Conservation (phyloP, 768 basidiomycete species). For the Tricholomella constricta region DNA sequence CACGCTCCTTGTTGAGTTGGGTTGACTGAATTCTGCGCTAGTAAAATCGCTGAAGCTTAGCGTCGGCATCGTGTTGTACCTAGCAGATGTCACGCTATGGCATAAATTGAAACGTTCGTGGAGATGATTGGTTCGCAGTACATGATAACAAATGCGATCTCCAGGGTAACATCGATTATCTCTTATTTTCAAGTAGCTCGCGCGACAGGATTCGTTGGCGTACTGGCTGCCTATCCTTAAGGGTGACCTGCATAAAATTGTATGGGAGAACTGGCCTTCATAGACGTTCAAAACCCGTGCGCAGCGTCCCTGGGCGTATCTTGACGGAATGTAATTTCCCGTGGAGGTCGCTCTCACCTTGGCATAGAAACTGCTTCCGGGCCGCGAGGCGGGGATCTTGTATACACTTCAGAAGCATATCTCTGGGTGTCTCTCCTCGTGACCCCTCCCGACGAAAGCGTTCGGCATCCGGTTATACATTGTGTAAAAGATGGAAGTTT, state of each 20-base stretch:
- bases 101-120: too few relatives aligned
- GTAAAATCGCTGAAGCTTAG: too few relatives aligned
- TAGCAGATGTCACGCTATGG: too few relatives aligned
- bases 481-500: slow-evolving; percentile 20
- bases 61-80: too few relatives aligned
- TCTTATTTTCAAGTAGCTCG: too few relatives aligned
- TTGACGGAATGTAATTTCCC: slow-evolving; percentile 28
- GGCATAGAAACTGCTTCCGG: slow-evolving; percentile 19
- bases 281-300: slow-evolving; percentile 5
- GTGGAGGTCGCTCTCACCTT: slow-evolving; percentile 31
- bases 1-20: too few relatives aligned
- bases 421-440: slow-evolving; percentile 17
- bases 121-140: too few relatives aligned
- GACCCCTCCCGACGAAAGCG: slow-evolving; percentile 17
- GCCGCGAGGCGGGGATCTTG: slow-evolving; percentile 10
- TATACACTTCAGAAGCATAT: slow-evolving; percentile 8
- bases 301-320: slow-evolving; percentile 7
- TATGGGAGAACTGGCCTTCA: background rate
- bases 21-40: too few relatives aligned
- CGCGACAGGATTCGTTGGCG: background rate
- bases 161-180: too few relatives aligned
- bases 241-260: background rate
- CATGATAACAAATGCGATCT: too few relatives aligned
- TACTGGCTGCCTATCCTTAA: background rate
- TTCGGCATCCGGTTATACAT: slow-evolving; percentile 16